Evolutionary conservation across 2,329 filamentous ascomycete genomes (phyloP), one percentile per base, ranked within the genome.

Genomic region (Alternaria ethzedia): DNA sequence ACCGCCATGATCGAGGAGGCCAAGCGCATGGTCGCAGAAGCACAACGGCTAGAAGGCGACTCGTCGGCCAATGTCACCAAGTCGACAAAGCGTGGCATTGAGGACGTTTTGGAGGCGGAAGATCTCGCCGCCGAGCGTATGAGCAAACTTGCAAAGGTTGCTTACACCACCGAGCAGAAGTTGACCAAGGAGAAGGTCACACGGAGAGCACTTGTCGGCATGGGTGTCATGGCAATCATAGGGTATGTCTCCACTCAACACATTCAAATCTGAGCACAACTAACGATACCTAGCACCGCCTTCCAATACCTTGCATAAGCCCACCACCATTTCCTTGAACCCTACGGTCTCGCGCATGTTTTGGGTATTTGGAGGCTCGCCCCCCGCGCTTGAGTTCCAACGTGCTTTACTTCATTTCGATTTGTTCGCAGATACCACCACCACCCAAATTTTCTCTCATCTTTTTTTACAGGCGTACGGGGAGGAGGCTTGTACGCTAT

Each of bases 131-230:
- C 79, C 15, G 83, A 84, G 74, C 84, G 86, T 63, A 89, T 79
- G 15, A 80, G 81, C 7, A 98, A 98, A 88, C 93, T 91, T 77
- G 88, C 87, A 44, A 93, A 90, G 85, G 74, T 80, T 82, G 66
- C 66, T 12, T 78, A 76, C 59, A 76, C 75, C 13, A 77, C 93
- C 1, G 91, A 96, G 78, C 87, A 91, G 47, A 91, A 96, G 80
- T 80, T 96, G 70, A 90, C 90, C 80, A 94, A 93, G 82, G 91
- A 96, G 82, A 91, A 90, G 75, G 93, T 97, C 69, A 90, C 93
- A 82, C 93, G 90, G 80, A 89, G 94, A 76, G 93, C 96, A 50
- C 84, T 97, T 65, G 86, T 97, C 67, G 95, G 96, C 62, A 88
- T 98, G 57, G 92, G 90, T 66, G 93, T 93, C 61, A 96, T 93